Evolutionary conservation across 1,139 yeast genomes (phyloP), one percentile per base, ranked within the genome.

Genomic region (Blastobotrys illinoisensis): DNA sequence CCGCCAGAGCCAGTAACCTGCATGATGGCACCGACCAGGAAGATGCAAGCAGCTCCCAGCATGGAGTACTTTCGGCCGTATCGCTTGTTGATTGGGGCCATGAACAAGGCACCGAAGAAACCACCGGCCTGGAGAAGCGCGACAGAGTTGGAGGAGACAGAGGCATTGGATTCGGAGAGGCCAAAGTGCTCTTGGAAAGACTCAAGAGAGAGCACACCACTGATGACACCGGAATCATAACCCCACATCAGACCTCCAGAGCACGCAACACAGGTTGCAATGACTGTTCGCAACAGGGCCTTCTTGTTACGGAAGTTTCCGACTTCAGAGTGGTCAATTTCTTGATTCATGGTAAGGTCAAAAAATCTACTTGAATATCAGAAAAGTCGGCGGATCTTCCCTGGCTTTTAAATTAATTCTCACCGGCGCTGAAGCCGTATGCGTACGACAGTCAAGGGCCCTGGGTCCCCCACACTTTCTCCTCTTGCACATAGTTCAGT

Each of bases 41-140:
- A 54, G 45, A 79, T 71, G 44, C 79, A 60, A 21, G 71, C 65
- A 2, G 78, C 71, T n/a, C 77, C 72, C 6, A 68, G 56, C 11
- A 72, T 65, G 7, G 77, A 70, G 16, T 66, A 55, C 48, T 69
- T 67, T 48, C 80, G 68, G 5, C 81, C 82, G 56, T 64, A 69
- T 58, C 67, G 67, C 58, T 71, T 74, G 16, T 76, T 71, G 46
- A 72, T 59, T 1, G 76, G 77, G 56, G 76, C 75, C 16, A 78
- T 71, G 18, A 74, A 64, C 23, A 75, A 62, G 1, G 80, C 76
- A 7, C 81, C 81, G 58, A 76, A 76, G 62, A 77, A 77, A 44
- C 78, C 76, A 1, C 79, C 80, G 5, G 76, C 78, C 56, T 78
- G 81, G 64, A 76, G 76, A 44, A 75, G 70, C 9, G 79, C 75